Base-by-base conservation (phyloP, 306 rosid species). In the Trifolium dubium region DNA sequence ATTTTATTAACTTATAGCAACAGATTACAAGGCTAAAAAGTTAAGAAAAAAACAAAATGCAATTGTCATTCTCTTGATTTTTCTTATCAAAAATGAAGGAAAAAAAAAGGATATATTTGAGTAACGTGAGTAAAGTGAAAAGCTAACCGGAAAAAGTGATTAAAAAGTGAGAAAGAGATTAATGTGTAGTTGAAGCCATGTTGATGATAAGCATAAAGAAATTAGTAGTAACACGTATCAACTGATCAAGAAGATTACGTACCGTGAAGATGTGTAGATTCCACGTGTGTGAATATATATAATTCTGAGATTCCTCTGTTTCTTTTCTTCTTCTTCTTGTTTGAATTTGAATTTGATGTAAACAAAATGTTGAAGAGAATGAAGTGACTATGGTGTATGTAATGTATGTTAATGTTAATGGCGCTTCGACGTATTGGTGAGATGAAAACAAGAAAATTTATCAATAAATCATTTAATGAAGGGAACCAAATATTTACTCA, bases 151-250 rank as follows among this genome's bases (percentile, higher is more conserved):
- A 60, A 60, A 60, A 60, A 31, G 43, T 1, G 41, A 54, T 50
- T 55, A 55, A 55, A 55, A 23, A 10, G 39, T 34, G 0, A 11
- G n/a, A 29, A 14, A 58, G 39, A 9, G 29, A 58, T 11, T 29
- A 29, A 3, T 56, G n/a, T 56, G 34, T 23, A 23, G 3, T 11
- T 29, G 37, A 58, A 29, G 18, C 39, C 64, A 56, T 56, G 63
- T 56, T 56, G 35, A 56, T 56, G 62, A 56, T 56, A 56, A 28
- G 63, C n/a, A 56, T 56, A 30, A 56, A 11, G 17, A 56, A 56
- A 28, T 10, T 43, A 7, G 6, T 49, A 8, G 13, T 56, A 56
- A 56, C 15, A 56, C 63, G 63, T 37, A 56, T 56, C 37, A 56
- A 5, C 23, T n/a, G n/a, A 23, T 23, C 23, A 23, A 37, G 11